phyloP scores from a whole-genome alignment of 805 yeast genomes.

The Cyberlindnera mrakii region DNA sequence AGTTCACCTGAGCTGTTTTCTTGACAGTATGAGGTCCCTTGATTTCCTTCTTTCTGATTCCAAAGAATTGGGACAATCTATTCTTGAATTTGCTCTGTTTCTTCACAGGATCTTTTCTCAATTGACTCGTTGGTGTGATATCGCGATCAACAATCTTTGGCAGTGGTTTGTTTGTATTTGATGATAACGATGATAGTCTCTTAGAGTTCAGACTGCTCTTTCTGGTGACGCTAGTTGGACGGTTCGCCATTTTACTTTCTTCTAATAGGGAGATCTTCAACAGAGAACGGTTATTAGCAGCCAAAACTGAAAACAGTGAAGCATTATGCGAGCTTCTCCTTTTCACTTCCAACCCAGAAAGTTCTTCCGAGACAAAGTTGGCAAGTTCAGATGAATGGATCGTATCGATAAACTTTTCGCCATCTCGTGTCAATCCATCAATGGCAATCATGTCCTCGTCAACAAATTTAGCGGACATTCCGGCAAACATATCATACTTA shows the following conservation, averaged over 20 bases:
- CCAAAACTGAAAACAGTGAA: conserved; percentile 6
- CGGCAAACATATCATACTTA: conserved; percentile 35
- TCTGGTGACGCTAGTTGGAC: conserved; percentile 2
- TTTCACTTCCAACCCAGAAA: conserved; percentile 25
- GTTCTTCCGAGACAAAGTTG: conserved; percentile 30
- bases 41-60: background rate
- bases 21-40: background rate
- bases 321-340: conserved; percentile 11
- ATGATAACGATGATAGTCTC: conserved; percentile 15
- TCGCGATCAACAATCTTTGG: conserved; percentile 10
- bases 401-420: conserved; percentile 17
- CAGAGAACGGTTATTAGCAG: conserved; percentile 6
- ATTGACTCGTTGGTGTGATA: conserved; percentile 1
- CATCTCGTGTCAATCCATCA: conserved; percentile 22
- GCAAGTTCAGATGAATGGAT: conserved; percentile 30
- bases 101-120: conserved; percentile 4
- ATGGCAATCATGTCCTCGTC: conserved; percentile 25
- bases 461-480: conserved; percentile 40
- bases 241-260: background rate
- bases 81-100: conserved; percentile 11
- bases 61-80: conserved; percentile 22
- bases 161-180: conserved; percentile 15
- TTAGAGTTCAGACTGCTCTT: conserved; percentile 14
- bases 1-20: background rate
- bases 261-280: background rate